Base-by-base conservation (phyloP, 2,329 filamentous ascomycete species). In the Neophaeococcomyces aloes region DNA sequence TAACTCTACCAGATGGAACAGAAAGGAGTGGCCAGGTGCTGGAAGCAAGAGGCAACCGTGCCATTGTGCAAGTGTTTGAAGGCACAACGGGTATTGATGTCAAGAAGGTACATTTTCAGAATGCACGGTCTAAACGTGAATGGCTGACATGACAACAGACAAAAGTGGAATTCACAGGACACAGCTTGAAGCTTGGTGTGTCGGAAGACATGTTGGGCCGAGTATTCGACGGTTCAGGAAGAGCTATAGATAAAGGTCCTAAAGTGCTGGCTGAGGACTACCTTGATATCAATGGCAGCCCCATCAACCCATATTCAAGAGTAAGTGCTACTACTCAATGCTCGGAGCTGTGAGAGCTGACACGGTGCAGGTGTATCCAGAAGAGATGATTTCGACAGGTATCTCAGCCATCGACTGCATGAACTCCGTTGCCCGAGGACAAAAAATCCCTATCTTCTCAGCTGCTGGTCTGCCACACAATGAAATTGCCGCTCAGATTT, bases 361-460 rank as follows among this genome's bases (percentile, higher is more conserved):
- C 53, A 21, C 13, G n/a, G 27, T 15, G 30, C 52, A 93, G 86
- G 86, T 94, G 56, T 98, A 98, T 64, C 91, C 91, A 60, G 91
- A 98, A 72, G 93, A 98, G 70, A 98, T 98, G 89, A 96, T 98
- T 60, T 91, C 89, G 29, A 98, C 91, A 37, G 91, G 91, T 79
- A 98, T 98, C 66, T 96, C 89, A 50, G 88, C 91, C 61, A 96
- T 98, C 60, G 89, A 96, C 64, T 94, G 88, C 49, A 96, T 96
- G 89, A 87, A 87, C 74, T 88, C 83, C 50, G 94, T 96, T 65
- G 91, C 93, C 53, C 87, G 91, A 78, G 91, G 91, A 51, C 91
- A 98, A 67, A 98, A 98, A 76, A 98, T 98, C 54, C 91, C 93
- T 57, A 98, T 98, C 60, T 98, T 98, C 79, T 98, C 91, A 19